phyloP scores from a whole-genome alignment of 2,329 filamentous ascomycete species.

The Aschersonia sp. region DNA sequence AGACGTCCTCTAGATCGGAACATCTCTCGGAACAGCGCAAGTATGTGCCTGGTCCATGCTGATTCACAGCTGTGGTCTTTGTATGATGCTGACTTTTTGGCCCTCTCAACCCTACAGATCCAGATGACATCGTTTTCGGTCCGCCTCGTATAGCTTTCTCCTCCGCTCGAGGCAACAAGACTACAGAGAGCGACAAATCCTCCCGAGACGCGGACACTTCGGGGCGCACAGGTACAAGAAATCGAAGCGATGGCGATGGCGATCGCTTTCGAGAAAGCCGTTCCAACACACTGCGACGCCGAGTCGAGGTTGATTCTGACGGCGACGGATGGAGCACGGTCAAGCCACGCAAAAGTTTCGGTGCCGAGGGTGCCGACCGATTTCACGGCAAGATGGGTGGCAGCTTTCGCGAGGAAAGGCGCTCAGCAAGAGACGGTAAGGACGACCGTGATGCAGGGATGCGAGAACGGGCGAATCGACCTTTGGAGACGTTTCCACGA shows the following conservation, averaged over 20 bases:
- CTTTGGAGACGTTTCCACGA: constrained; percentile 33
- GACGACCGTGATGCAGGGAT: constrained; percentile 38
- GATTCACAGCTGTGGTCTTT: neutral
- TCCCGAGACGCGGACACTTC: constrained; percentile 34
- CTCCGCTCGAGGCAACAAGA: constrained; percentile 49
- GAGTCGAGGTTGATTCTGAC: constrained; percentile 43
- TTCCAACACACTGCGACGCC: constrained; percentile 33
- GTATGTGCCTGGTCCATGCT: constrained; percentile 24
- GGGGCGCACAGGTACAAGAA: constrained; percentile 45
- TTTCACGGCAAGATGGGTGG: constrained; percentile 53
- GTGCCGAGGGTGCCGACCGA: constrained; percentile 56
- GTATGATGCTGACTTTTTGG: neutral
- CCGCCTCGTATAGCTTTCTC: constrained; percentile 74
- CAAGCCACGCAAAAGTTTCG: constrained; percentile 61
- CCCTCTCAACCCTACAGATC: constrained; percentile 25
- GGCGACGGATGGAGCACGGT: constrained; percentile 62
- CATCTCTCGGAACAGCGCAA: constrained; percentile 39
- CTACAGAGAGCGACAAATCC: constrained; percentile 37
- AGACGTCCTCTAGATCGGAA: constrained; percentile 40
- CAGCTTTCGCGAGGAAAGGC: constrained; percentile 26
- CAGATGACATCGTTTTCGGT: constrained; percentile 74
- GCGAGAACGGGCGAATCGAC: constrained; percentile 30
- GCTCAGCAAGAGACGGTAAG: constrained; percentile 31
- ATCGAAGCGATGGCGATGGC: constrained; percentile 29
- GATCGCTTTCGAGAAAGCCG: constrained; percentile 35